phyloP scores from a whole-genome alignment of 192 early-diverging fungal species.

The Mortierella claussenii region DNA sequence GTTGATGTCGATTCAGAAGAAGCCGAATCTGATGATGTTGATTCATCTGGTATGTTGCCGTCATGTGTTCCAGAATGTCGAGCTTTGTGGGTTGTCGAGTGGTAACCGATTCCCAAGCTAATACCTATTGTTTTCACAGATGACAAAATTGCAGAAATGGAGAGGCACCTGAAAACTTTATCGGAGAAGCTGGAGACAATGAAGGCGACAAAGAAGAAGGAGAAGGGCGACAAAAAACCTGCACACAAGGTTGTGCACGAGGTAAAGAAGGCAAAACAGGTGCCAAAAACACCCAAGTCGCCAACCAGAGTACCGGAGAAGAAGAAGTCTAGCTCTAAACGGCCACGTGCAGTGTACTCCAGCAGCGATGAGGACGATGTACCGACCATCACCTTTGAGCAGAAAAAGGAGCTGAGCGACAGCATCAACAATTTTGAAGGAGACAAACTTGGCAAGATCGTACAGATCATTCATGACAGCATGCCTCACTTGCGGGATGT shows the following conservation, averaged over 20 bases:
- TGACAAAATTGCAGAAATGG: constrained; percentile 55
- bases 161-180: constrained; percentile 45
- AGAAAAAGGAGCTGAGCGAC: constrained; percentile 88
- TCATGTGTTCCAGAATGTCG: background rate
- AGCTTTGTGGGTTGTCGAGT: no score
- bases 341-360: constrained; percentile 23
- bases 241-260: constrained; percentile 15
- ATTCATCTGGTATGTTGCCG: constrained; percentile 26
- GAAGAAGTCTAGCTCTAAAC: constrained; percentile 30
- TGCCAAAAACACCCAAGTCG: constrained; percentile 20
- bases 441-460: constrained; percentile 73
- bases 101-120: background rate
- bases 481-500: constrained; percentile 70
- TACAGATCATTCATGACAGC: constrained; percentile 76
- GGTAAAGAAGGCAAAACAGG: constrained; percentile 26
- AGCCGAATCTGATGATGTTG: constrained; percentile 13
- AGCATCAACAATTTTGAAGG: constrained; percentile 70
- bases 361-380: constrained; percentile 53
- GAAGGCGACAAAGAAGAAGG: constrained; percentile 53
- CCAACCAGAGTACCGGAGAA: constrained; percentile 15
- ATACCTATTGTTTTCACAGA: constrained; percentile 4
- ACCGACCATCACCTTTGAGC: constrained; percentile 79
- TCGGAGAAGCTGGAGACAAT: constrained; percentile 49
- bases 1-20: constrained; percentile 37
- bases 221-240: constrained; percentile 38